Percentiles rank a stretch among this genome's conserved stretches.
phyloP scores from a whole-genome alignment of 768 basidiomycete genomes.

The Candolleomyces eurysporus region DNA sequence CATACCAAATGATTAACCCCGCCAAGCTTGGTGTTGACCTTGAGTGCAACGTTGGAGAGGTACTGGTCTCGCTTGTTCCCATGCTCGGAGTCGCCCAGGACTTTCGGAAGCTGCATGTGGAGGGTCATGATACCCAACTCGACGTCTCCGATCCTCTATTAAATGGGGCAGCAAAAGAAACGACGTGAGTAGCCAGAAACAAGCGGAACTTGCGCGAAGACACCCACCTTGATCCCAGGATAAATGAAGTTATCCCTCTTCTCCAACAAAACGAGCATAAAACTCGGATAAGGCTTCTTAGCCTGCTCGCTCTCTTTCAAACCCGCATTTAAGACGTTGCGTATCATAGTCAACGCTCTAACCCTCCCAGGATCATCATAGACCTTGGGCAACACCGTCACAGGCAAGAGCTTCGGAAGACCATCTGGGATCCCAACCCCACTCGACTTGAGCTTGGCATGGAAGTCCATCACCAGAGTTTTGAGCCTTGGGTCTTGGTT shows the following conservation, averaged over 20 bases:
- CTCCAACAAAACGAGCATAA: constrained; percentile 71
- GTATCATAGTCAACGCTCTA: constrained; percentile 38
- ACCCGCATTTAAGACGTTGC: constrained; percentile 33
- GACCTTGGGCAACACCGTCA: constrained; percentile 23
- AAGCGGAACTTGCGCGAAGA: neutral
- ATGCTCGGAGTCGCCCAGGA: constrained; percentile 39
- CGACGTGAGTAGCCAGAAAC: neutral
- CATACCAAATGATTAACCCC: constrained; percentile 69
- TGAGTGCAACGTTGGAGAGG: constrained; percentile 77
- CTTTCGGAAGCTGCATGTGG: constrained; percentile 68
- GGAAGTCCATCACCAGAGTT: constrained; percentile 51
- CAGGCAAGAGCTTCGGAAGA: constrained; percentile 38
- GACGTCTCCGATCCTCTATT: constrained; percentile 64
- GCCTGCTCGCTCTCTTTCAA: constrained; percentile 17
- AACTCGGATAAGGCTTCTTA: constrained; percentile 44
- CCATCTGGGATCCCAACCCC: constrained; percentile 52
- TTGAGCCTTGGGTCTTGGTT: constrained; percentile 37
- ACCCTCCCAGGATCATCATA: constrained; percentile 34
- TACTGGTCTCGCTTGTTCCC: constrained; percentile 70
- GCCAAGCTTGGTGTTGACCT: constrained; percentile 81
- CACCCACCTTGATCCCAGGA: constrained; percentile 65
- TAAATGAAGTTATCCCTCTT: constrained; percentile 73
- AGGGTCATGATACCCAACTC: constrained; percentile 72
- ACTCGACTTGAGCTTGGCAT: constrained; percentile 50
- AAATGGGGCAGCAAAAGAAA: neutral